These are phyloP conservation scores for Anisodus tanguticus DNA, from an alignment of 257 asterid species.

Conservation along the genomic window DNA sequence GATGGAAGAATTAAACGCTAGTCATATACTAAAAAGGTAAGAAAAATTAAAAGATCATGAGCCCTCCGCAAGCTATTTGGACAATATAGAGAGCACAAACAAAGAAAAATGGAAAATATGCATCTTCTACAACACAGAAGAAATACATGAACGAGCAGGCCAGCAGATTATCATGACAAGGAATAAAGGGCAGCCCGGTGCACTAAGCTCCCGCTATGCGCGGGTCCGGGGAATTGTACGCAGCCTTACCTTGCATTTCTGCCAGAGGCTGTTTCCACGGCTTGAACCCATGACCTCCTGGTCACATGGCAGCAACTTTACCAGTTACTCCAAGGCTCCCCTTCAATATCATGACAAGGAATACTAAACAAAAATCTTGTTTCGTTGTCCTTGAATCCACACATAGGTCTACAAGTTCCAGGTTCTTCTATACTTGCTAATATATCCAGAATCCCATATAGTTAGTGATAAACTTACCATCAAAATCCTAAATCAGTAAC, in stretches of 20 bases:
- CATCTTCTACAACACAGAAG: slow-evolving; percentile 6
- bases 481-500: slow-evolving; percentile 1
- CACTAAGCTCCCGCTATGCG: no score
- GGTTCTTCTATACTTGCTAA: background rate
- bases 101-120: slow-evolving; percentile 3
- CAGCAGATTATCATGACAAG: slow-evolving; percentile 5
- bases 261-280: no score
- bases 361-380: background rate
- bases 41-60: background rate
- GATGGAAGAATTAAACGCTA: background rate
- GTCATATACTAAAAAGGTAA: background rate
- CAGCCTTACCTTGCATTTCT: no score
- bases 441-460: background rate
- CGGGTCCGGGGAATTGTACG: no score
- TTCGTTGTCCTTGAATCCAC: background rate
- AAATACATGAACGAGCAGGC: slow-evolving; percentile 12
- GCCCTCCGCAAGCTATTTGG: background rate
- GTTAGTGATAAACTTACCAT: slow-evolving; percentile 8
- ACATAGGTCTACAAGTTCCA: background rate
- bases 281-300: no score
- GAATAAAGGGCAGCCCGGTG: no score
- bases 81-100: background rate
- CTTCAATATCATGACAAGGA: background rate
- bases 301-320: no score
- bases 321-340: no score